Evolutionary conservation across 345 rosid species (phyloP).

Genomic region (Eucalyptus cloeziana): DNA sequence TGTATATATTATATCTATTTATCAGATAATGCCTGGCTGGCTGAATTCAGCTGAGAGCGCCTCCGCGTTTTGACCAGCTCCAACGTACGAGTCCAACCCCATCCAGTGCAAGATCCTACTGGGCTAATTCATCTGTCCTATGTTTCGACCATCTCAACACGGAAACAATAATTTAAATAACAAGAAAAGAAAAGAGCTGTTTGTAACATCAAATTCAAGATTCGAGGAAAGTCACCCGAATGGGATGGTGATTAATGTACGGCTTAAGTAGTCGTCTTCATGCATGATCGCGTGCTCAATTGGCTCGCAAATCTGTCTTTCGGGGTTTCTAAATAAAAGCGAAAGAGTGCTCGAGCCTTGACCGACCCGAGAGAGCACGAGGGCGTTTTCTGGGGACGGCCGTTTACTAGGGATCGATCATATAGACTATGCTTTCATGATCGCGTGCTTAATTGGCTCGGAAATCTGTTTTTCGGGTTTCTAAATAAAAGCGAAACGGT

Average conservation of each 20-base stretch:
- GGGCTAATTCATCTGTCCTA: neutral
- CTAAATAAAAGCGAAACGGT: neutral
- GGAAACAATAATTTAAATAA: neutral
- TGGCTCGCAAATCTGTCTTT: neutral
- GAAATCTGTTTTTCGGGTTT: neutral
- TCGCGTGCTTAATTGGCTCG: neutral
- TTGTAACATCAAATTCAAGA: neutral
- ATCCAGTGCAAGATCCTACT: neutral
- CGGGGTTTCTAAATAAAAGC: too few species aligned
- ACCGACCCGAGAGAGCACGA: neutral
- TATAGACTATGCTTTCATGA: neutral
- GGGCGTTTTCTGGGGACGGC: neutral
- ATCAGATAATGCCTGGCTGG: neutral
- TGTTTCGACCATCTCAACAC: neutral
- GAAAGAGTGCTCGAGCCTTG: neutral
- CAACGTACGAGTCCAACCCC: neutral
- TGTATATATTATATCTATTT: too few species aligned
- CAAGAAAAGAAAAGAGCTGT: rapidly evolving
- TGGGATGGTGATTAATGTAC: neutral
- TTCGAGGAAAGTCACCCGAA: neutral
- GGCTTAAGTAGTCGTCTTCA: neutral
- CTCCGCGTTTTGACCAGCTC: neutral
- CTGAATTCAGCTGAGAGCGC: neutral
- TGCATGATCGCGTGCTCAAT: neutral
- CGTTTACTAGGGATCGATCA: neutral